Conservation (phyloP, 192 early-diverging fungal species). For the Jimgerdemannia flammicorona region DNA sequence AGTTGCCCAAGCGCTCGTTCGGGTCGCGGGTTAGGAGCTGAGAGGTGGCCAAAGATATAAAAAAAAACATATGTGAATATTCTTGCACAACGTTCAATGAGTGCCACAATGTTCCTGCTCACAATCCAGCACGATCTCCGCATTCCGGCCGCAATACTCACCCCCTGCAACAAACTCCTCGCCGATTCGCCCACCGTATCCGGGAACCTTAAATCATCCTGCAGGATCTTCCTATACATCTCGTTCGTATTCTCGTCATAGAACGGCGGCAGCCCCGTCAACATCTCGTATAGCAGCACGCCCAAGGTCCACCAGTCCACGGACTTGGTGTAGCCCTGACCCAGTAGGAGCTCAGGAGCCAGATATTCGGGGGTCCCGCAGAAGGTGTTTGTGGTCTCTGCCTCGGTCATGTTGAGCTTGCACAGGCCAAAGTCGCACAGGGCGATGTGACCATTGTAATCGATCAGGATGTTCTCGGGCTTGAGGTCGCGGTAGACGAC, state of each 20-base stretch:
- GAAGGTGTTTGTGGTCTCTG: constrained; percentile 90
- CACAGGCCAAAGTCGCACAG: constrained; percentile 94
- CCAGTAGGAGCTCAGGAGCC: constrained; percentile 84
- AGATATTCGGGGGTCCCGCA: constrained; percentile 99
- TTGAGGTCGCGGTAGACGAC: constrained; percentile 89
- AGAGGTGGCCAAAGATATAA: neutral
- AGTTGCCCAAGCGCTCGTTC: constrained; percentile 76
- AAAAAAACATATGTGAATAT: neutral
- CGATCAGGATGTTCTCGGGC: constrained; percentile 93
- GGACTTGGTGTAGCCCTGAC: constrained; percentile 84
- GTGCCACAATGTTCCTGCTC: constrained; percentile 7
- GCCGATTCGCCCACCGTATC: constrained; percentile 66
- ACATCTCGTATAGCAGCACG: constrained; percentile 86
- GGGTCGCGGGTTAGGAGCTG: constrained; percentile 79
- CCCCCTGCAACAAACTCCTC: constrained; percentile 58
- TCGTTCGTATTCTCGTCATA: constrained; percentile 94
- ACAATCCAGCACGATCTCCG: too few species aligned
- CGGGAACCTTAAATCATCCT: constrained; percentile 85
- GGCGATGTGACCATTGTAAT: constrained; percentile 92
- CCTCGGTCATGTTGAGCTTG: constrained; percentile 93
- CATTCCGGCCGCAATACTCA: constrained; percentile 12
- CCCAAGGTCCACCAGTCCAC: constrained; percentile 99
- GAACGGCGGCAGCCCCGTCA: constrained; percentile 87
- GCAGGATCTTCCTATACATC: constrained; percentile 92
- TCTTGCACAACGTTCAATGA: constrained; percentile 7